These are phyloP conservation scores for Blastobotrys indianensis DNA, from an alignment of 1,139 yeast genomes.

Conservation along the genomic window DNA sequence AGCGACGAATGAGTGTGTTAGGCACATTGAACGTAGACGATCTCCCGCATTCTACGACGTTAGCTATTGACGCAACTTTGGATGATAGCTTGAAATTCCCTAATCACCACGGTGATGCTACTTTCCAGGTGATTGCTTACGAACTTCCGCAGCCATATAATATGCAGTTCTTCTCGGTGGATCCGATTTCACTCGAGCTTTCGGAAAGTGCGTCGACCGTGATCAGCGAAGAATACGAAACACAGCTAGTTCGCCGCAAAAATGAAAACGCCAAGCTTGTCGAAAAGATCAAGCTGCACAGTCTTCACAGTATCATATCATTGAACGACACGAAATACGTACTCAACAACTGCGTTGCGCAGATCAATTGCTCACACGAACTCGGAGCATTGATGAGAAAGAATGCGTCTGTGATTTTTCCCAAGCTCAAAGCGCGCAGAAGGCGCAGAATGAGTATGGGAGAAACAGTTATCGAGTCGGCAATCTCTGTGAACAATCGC, in stretches of 20 bases:
- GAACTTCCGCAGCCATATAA: slow-evolving; percentile 68
- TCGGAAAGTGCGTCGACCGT: slow-evolving; percentile 33
- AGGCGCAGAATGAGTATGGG: slow-evolving; percentile 23
- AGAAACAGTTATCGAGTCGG: slow-evolving; percentile 25
- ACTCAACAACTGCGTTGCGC: slow-evolving; percentile 27
- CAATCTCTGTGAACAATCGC: slow-evolving; percentile 22
- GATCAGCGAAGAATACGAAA: slow-evolving; percentile 30
- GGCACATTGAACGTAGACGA: slow-evolving; percentile 24
- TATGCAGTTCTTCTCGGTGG: slow-evolving; percentile 73
- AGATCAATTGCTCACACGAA: slow-evolving; percentile 33
- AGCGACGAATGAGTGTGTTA: slow-evolving; percentile 26
- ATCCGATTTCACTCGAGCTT: slow-evolving; percentile 65
- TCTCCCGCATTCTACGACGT: background rate
- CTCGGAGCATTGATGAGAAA: slow-evolving; percentile 28
- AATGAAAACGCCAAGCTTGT: slow-evolving; percentile 18
- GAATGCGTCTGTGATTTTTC: slow-evolving; percentile 29
- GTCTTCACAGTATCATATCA: slow-evolving; percentile 4
- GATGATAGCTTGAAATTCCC: slow-evolving; percentile 10
- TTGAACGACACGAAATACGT: slow-evolving; percentile 8
- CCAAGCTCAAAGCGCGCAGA: slow-evolving; percentile 21
- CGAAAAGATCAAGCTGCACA: slow-evolving; percentile 20
- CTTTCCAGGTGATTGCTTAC: slow-evolving; percentile 48
- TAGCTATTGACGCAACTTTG: slow-evolving; percentile 7
- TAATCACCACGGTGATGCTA: slow-evolving; percentile 6
- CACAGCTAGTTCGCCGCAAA: slow-evolving; percentile 25